Percentiles rank a stretch among this genome's conserved stretches.
phyloP scores from a whole-genome alignment of 352 stramenopile genomes.

The Pythium aquatile region DNA sequence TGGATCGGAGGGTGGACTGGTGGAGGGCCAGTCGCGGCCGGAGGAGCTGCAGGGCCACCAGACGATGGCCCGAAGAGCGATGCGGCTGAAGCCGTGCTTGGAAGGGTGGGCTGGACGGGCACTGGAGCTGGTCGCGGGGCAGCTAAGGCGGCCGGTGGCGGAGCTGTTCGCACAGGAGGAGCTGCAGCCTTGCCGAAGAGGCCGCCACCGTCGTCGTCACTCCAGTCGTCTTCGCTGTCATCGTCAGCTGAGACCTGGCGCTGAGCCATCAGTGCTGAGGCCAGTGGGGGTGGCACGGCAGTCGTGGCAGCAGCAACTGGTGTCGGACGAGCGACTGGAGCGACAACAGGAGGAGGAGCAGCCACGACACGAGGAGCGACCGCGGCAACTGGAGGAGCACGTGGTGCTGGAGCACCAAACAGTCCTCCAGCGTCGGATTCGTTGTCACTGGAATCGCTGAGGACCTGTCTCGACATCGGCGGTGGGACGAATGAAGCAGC shows the following conservation, averaged over 20 bases:
- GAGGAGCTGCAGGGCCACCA: slow-evolving; percentile 8
- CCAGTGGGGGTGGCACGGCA: slow-evolving; percentile 27
- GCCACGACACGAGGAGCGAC: not conserved
- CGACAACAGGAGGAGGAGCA: slow-evolving; percentile 13
- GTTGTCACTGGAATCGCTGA: slow-evolving; percentile 56
- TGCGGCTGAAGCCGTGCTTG: slow-evolving; percentile 3
- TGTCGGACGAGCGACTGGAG: slow-evolving; percentile 3
- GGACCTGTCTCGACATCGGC: slow-evolving; percentile 21
- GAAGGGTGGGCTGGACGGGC: slow-evolving; percentile 12
- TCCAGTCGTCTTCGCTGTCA: slow-evolving; percentile 68
- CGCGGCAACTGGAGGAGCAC: not conserved
- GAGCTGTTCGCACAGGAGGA: slow-evolving; percentile 13
- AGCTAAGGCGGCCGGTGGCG: slow-evolving; percentile 6
- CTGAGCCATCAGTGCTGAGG: slow-evolving; percentile 37
- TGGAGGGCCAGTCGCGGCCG: slow-evolving; percentile 11
- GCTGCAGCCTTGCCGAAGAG: slow-evolving; percentile 42
- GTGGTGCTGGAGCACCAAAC: slow-evolving; percentile 44
- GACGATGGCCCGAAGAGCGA: slow-evolving; percentile 34
- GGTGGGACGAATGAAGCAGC: slow-evolving; percentile 12
- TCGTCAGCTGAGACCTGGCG: slow-evolving; percentile 38
- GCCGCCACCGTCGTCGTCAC: slow-evolving; percentile 44
- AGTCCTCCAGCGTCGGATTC: slow-evolving; percentile 58
- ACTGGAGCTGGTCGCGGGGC: slow-evolving; percentile 14
- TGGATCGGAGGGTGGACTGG: slow-evolving; percentile 46
- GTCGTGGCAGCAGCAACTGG: slow-evolving; percentile 15